Evolutionary conservation across 345 rosid genomes (phyloP).

Genomic region (Kandelia obovata): DNA sequence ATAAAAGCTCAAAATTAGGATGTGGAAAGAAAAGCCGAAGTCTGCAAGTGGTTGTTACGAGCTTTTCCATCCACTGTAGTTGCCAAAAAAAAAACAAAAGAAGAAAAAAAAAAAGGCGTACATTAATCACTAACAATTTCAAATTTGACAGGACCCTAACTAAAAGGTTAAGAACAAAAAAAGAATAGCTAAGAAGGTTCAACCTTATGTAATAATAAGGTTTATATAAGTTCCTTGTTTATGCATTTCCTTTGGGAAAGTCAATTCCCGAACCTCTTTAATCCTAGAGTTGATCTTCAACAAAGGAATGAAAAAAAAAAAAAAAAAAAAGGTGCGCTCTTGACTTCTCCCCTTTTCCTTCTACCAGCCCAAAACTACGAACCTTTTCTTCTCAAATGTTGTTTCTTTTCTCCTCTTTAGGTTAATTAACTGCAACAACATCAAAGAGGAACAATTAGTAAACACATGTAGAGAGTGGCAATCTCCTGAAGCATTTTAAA

Average conservation of each 20-base stretch:
- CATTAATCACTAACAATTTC: background rate
- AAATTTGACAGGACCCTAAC: background rate
- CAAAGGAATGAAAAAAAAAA: slow-evolving; percentile 4
- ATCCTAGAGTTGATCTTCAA: slow-evolving; percentile 3
- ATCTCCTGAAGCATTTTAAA: too few relatives aligned
- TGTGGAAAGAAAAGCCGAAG: too few relatives aligned
- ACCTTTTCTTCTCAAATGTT: slow-evolving; percentile 6
- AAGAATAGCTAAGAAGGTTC: background rate
- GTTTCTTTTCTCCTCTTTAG: slow-evolving; percentile 20
- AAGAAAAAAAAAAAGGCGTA: background rate
- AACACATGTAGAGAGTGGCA: background rate
- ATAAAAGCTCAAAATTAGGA: too few relatives aligned
- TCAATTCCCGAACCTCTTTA: slow-evolving; percentile 85
- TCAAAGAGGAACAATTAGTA: background rate
- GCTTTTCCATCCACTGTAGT: too few relatives aligned
- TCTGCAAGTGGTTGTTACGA: too few relatives aligned
- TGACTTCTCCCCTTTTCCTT: slow-evolving; percentile 52
- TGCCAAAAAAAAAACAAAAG: background rate
- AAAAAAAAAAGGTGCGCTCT: slow-evolving; percentile 81
- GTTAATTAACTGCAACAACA: slow-evolving; percentile 27
- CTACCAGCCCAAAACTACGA: slow-evolving; percentile 17
- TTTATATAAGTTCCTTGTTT: background rate
- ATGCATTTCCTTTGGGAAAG: slow-evolving; percentile 35
- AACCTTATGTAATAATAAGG: background rate
- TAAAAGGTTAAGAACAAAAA: background rate